Percentiles rank a stretch among this genome's conserved stretches.
These are phyloP conservation scores for Sporobolomyces pararoseus DNA, from an alignment of 768 basidiomycete species.

Conservation along the genomic window DNA sequence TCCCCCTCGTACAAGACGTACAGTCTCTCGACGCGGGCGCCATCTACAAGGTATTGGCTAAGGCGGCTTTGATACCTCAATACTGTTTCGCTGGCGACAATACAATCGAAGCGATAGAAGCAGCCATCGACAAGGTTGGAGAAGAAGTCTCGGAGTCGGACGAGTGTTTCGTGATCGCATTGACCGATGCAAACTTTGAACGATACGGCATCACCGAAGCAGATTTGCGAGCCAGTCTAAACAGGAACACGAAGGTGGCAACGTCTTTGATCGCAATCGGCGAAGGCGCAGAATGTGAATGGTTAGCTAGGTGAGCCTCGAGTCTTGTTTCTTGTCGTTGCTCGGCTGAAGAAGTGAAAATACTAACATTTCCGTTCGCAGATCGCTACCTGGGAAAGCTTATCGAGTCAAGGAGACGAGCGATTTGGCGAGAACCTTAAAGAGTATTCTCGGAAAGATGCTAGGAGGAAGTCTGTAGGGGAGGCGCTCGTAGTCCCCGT, in stretches of 20 bases:
- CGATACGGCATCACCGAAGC: conserved; percentile 13
- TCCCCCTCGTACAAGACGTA: conserved; percentile 14
- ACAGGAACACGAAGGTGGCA: conserved; percentile 22
- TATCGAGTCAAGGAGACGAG: conserved; percentile 25
- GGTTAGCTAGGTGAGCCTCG: conserved; percentile 24
- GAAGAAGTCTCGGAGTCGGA: conserved; percentile 8
- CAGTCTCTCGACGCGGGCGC: conserved; percentile 18
- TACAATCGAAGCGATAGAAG: conserved; percentile 22
- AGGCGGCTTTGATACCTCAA: conserved; percentile 30
- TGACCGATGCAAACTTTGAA: conserved; percentile 25
- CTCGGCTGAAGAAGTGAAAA: not conserved
- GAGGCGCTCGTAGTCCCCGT: too few relatives aligned
- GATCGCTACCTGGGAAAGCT: conserved; percentile 26
- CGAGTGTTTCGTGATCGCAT: conserved; percentile 31
- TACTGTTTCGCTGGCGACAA: conserved; percentile 30
- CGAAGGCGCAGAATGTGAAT: conserved; percentile 32
- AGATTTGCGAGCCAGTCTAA: conserved; percentile 4
- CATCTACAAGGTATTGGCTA: conserved; percentile 18
- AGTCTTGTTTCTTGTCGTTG: not conserved
- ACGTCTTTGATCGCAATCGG: conserved; percentile 28
- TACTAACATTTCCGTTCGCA: not conserved
- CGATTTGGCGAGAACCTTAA: conserved; percentile 26
- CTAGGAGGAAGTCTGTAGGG: conserved; percentile 7
- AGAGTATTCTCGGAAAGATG: conserved; percentile 17
- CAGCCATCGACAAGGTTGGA: not conserved